Evolutionary conservation across 2,329 filamentous ascomycete genomes (phyloP).

Genomic region (Ramularia endophylla): DNA sequence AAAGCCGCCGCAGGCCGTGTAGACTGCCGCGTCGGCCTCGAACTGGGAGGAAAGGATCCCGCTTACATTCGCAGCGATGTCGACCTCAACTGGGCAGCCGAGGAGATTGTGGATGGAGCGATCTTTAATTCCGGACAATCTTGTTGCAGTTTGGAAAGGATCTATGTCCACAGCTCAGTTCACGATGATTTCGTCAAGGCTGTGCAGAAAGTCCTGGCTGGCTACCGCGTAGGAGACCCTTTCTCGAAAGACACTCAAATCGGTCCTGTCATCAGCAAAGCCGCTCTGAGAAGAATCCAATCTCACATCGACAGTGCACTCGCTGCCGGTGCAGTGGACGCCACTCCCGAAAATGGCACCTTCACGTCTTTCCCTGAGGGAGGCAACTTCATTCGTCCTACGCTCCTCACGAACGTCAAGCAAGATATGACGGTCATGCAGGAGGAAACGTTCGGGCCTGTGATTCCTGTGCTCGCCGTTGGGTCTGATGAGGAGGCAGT

Average conservation of each 20-base stretch:
- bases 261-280: conserved; percentile 80
- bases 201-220: conserved; percentile 67
- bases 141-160: conserved; percentile 85
- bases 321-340: conserved; percentile 74
- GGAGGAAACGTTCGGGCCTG: conserved; percentile 90
- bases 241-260: conserved; percentile 72
- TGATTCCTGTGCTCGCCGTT: conserved; percentile 87
- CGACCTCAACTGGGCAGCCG: conserved; percentile 83
- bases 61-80: conserved; percentile 84
- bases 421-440: conserved; percentile 86
- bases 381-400: conserved; percentile 86
- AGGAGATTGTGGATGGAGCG: conserved; percentile 92
- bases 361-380: conserved; percentile 67
- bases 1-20: conserved; percentile 77
- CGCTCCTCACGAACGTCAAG: conserved; percentile 69
- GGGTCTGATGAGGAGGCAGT: conserved; percentile 75
- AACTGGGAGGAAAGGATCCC: conserved; percentile 91
- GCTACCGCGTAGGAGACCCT: conserved; percentile 85
- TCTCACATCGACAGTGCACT: conserved; percentile 77
- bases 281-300: conserved; percentile 68
- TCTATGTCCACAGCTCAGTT: conserved; percentile 82
- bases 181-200: conserved; percentile 77
- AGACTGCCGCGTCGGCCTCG: conserved; percentile 72
- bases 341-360: conserved; percentile 73
- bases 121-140: conserved; percentile 98